Base-by-base conservation (phyloP, 495 filamentous ascomycete species). In the Astrocystis sublimbata region DNA sequence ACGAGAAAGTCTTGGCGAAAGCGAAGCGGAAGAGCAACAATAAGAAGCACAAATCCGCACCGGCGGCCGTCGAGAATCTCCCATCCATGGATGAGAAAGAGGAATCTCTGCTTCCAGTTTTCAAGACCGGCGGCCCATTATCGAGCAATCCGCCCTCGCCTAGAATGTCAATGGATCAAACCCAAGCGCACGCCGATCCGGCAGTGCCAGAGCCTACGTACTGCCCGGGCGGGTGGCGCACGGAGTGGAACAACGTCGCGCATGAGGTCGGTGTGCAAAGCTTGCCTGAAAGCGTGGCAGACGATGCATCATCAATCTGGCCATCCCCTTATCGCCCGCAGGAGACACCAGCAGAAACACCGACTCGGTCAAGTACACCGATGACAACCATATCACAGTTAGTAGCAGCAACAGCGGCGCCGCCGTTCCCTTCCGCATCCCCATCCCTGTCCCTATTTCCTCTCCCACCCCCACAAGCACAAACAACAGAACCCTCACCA, bases 211-310 rank as follows among this genome's bases (percentile, higher is more conserved):
- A 68, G 47, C 68, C 65, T 5, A 50, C 46, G 12, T 70, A 72
- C 43, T 63, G 17, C 23, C 70, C 70, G 0, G 70, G 70, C 1
- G 65, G 61, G 5, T 72, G 70, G 70, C 61, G 61, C 23, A 52
- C 38, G 8, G 70, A 72, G 61, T 72, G 70, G 70, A 62, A 65
- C 36, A 33, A 61, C 36, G 31, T n/a, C 24, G 41, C 62, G 12
- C 58, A 69, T 2, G 58, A 65, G 51, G 40, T 38, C 36, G 52
- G 53, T 6, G 33, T 19, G n/a, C 3, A 47, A 1, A 45, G n/a
- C n/a, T 56, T 52, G 28, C n/a, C 60, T 2, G n/a, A 46, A 6
- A 15, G 28, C 1, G 41, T 50, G 3, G 13, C 15, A 31, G 47
- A 58, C 4, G 58, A 36, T n/a, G n/a, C n/a, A n/a, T n/a, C n/a